phyloP scores from a whole-genome alignment of 257 asterid genomes.

The Ilex asprella region DNA sequence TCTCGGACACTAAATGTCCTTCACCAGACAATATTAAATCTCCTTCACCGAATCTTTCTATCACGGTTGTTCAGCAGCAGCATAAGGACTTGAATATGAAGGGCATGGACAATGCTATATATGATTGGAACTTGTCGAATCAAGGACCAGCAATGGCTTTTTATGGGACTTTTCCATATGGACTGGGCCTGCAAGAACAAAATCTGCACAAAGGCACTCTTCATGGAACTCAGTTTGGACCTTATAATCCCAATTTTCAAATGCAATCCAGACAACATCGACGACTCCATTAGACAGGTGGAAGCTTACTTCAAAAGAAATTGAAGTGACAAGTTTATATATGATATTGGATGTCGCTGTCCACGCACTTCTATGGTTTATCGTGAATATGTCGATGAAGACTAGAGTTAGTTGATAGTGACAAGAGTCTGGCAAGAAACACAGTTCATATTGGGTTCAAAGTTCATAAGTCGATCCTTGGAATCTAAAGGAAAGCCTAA shows the following conservation, averaged over 20 bases:
- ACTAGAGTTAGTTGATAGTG: neutral
- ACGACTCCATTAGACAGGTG: constrained; percentile 1
- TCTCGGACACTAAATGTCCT: constrained; percentile 31
- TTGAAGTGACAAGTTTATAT: no score
- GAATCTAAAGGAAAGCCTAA: no score
- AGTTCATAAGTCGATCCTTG: no score
- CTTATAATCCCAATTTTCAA: constrained; percentile 34
- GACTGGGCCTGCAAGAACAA: constrained; percentile 24
- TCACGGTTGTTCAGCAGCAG: constrained; percentile 18
- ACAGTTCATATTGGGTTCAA: no score
- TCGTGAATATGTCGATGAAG: neutral
- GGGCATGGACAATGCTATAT: neutral
- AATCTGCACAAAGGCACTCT: constrained; percentile 24
- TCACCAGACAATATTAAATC: constrained; percentile 24
- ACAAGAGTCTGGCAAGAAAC: neutral
- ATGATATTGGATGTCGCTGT: neutral
- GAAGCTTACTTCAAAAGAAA: neutral
- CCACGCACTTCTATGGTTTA: neutral
- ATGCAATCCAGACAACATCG: constrained; percentile 26
- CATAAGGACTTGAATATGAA: neutral
- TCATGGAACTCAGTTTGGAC: constrained; percentile 39
- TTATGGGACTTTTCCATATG: constrained; percentile 22
- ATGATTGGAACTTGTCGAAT: constrained; percentile 24
- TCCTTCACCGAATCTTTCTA: constrained; percentile 29
- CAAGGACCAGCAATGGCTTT: constrained; percentile 45